These are phyloP conservation scores for Leccinum holopus DNA, from an alignment of 1,284 basidiomycete species.

Conservation along the genomic window DNA sequence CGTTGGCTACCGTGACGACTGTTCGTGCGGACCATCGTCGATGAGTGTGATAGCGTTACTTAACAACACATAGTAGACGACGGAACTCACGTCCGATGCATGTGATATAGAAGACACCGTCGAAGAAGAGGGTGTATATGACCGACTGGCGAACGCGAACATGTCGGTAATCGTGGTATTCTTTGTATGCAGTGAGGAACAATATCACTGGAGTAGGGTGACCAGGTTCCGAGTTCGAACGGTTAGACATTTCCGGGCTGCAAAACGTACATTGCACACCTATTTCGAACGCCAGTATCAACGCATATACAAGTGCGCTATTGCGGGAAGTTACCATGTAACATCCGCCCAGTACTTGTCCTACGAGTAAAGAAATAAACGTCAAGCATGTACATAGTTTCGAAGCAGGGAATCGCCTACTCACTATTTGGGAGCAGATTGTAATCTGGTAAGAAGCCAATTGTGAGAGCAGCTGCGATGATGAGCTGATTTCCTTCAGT, in stretches of 20 bases:
- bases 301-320: not conserved
- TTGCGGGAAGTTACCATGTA: not conserved
- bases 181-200: not conserved
- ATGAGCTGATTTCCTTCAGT: not conserved
- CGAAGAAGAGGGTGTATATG: not conserved
- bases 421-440: not conserved
- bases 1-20: not conserved
- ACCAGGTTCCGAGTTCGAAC: not conserved
- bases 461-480: not conserved
- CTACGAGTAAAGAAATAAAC: not conserved
- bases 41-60: not conserved
- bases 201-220: not conserved
- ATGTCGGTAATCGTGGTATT: not conserved
- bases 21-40: not conserved
- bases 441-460: not conserved
- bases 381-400: not conserved
- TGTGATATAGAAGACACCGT: not conserved
- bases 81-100: conserved; percentile 1
- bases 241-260: not conserved
- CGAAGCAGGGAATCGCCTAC: not conserved
- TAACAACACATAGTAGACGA: not conserved
- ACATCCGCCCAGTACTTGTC: not conserved
- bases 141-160: not conserved
- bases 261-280: not conserved
- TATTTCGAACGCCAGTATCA: not conserved